These are phyloP conservation scores for Ophiostoma australiae DNA, from an alignment of 2,329 filamentous ascomycete genomes.

Conservation along the genomic window DNA sequence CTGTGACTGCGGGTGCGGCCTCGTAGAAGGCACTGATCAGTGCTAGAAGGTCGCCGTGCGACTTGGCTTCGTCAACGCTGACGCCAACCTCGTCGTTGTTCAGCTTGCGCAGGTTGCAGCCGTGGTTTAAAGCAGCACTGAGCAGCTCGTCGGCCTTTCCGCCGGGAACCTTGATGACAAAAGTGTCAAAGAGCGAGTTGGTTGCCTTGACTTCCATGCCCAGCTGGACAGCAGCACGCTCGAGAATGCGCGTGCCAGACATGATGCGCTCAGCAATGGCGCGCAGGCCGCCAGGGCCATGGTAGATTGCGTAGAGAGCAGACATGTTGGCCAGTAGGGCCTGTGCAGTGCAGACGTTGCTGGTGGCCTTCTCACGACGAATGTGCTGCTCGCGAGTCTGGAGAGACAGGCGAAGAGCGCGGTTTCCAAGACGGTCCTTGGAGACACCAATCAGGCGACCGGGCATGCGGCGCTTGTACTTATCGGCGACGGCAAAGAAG, in stretches of 20 bases:
- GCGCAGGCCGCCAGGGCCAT: constrained; percentile 78
- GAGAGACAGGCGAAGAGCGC: constrained; percentile 75
- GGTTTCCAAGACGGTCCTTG: constrained; percentile 79
- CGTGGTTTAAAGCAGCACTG: constrained; percentile 47
- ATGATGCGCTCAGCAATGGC: constrained; percentile 76
- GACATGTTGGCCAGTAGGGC: constrained; percentile 93
- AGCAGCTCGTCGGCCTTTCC: constrained; percentile 42
- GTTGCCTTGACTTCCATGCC: constrained; percentile 51
- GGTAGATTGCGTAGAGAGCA: constrained; percentile 90
- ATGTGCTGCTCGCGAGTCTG: constrained; percentile 97
- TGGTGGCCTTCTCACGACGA: constrained; percentile 90
- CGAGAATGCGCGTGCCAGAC: constrained; percentile 64
- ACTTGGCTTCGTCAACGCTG: constrained; percentile 64
- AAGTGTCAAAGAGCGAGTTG: constrained; percentile 62
- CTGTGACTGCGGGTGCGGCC: constrained; percentile 17
- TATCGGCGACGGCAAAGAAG: constrained; percentile 88
- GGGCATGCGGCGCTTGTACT: constrained; percentile 91
- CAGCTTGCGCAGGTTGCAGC: constrained; percentile 54
- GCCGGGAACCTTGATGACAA: constrained; percentile 55
- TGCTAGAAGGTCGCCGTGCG: constrained; percentile 31
- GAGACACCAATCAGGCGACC: constrained; percentile 86
- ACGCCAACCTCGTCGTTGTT: constrained; percentile 56
- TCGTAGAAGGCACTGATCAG: constrained; percentile 26
- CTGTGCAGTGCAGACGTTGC: constrained; percentile 95
- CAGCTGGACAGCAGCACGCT: constrained; percentile 56